Evolutionary conservation across 768 basidiomycete species (phyloP).

Genomic region (Polyporus arcularius): DNA sequence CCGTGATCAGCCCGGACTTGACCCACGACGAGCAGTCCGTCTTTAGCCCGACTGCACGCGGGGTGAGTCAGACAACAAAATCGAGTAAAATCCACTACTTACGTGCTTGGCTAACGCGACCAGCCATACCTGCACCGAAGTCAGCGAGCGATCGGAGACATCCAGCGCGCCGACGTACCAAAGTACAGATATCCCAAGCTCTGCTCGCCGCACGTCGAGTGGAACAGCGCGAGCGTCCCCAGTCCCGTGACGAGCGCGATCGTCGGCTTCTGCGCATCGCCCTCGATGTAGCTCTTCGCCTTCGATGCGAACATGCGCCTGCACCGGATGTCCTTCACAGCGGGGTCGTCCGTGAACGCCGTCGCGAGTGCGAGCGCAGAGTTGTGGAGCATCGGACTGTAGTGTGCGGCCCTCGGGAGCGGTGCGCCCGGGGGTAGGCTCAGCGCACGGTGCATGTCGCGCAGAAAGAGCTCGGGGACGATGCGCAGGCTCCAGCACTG

Average conservation of each 20-base stretch:
- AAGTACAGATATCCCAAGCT: slow-evolving; percentile 47
- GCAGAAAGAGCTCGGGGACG: slow-evolving; percentile 41
- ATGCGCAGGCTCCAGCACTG: slow-evolving; percentile 42
- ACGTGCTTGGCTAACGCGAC: slow-evolving; percentile 61
- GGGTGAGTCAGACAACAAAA: background rate
- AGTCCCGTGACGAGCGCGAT: slow-evolving; percentile 43
- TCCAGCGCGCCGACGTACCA: slow-evolving; percentile 25
- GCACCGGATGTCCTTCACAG: slow-evolving; percentile 29
- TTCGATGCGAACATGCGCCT: slow-evolving; percentile 37
- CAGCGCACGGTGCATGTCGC: slow-evolving; percentile 43
- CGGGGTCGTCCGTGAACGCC: slow-evolving; percentile 39
- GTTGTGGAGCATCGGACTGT: slow-evolving; percentile 76
- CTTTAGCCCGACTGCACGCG: slow-evolving; percentile 53
- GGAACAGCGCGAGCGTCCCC: slow-evolving; percentile 40
- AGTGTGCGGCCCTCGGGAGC: slow-evolving; percentile 52
- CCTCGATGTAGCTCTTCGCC: slow-evolving; percentile 42
- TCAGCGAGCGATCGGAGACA: background rate
- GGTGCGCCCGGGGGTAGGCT: slow-evolving; percentile 25
- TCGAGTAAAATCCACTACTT: slow-evolving; percentile 32
- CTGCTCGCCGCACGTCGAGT: slow-evolving; percentile 41
- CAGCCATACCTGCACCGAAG: slow-evolving; percentile 49
- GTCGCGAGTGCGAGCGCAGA: slow-evolving; percentile 51
- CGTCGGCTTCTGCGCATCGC: slow-evolving; percentile 42
- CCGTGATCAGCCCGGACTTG: slow-evolving; percentile 49
- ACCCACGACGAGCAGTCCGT: slow-evolving; percentile 62